A percentile compares a stretch with the other conserved stretches of the same genome.
phyloP scores from a whole-genome alignment of 148 eudicot genomes.

The Dysphania ambrosioides region DNA sequence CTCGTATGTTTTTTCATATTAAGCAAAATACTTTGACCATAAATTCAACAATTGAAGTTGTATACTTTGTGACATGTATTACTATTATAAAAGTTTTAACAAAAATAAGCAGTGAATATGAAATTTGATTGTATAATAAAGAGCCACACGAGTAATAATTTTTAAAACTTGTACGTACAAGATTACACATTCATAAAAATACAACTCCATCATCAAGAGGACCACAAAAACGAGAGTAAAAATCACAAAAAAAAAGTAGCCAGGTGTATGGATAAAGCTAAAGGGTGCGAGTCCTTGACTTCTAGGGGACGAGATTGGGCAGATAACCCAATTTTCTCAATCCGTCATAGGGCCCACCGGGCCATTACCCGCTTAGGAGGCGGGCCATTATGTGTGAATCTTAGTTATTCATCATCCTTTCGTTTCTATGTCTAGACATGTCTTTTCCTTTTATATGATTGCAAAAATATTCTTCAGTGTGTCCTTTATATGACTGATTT shows the following conservation, averaged over 20 bases:
- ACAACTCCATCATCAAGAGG: too few relatives aligned
- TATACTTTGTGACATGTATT: too few relatives aligned
- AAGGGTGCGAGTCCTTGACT: not conserved
- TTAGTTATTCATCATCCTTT: conserved; percentile 10
- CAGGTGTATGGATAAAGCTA: not conserved
- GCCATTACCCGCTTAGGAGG: not conserved
- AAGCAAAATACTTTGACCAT: too few relatives aligned
- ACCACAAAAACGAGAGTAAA: not conserved
- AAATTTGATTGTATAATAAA: too few relatives aligned
- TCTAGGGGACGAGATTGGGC: not conserved
- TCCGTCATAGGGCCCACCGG: not conserved
- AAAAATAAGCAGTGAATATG: too few relatives aligned
- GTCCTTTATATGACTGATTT: not conserved
- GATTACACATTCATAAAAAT: too few relatives aligned
- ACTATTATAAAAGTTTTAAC: too few relatives aligned
- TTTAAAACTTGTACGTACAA: too few relatives aligned
- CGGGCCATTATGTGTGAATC: not conserved
- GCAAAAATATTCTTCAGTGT: not conserved
- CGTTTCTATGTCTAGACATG: conserved; percentile 16
- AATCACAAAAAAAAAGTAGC: not conserved
- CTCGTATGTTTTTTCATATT: too few relatives aligned
- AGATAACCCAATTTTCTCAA: not conserved
- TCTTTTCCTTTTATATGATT: not conserved
- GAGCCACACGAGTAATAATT: too few relatives aligned
- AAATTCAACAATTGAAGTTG: too few relatives aligned